Base-by-base conservation (phyloP, 768 basidiomycete species). In the Amanita rimosa region DNA sequence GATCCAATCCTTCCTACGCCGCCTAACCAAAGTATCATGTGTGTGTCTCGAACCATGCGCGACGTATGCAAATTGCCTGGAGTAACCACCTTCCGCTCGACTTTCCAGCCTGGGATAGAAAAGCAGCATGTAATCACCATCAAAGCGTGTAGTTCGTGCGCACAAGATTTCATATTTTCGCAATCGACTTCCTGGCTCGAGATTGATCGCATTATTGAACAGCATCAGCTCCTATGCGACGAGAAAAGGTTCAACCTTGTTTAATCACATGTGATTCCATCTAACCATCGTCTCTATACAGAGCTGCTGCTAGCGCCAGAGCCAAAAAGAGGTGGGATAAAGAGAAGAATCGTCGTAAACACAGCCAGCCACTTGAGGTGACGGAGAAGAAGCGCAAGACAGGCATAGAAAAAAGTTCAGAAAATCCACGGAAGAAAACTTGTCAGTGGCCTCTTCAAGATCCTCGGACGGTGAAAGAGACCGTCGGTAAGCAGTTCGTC, bases 51-150 rank as follows among this genome's bases (percentile, higher is more conserved):
- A 13, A 46, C 45, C n/a, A 37, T 16, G 35, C 45, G 45, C 21
- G 45, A n/a, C 6, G 24, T 46, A 22, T 46, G 35, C 19, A 37
- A 46, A 26, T 37, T 46, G n/a, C 45, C 45, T 9, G 45, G 45
- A 37, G 35, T 46, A 24, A 26, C 14, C 35, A 46, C 34, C 3
- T 46, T 46, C n/a, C 45, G 45, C 21, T 46, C 35, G 16, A 11
- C 14, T 7, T 21, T 36, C 24, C 45, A 37, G 22, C 22, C 8
- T 6, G 19, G 21, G 17, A 11, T 24, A 3, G 35, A 21, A 21
- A 36, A 46, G 24, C 11, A 22, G 1, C 34, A 26, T n/a, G 34
- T 26, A 9, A 9, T 46, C 24, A 37, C 10, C 36, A 17, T 46
- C 3, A 24, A n/a, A 6, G 21, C 45, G 6, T 46, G 45, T 33